Percentiles rank a stretch among this genome's conserved stretches.
Evolutionary conservation across 179 eudicot genomes (phyloP).

Genomic region (Vitellaria paradoxa): DNA sequence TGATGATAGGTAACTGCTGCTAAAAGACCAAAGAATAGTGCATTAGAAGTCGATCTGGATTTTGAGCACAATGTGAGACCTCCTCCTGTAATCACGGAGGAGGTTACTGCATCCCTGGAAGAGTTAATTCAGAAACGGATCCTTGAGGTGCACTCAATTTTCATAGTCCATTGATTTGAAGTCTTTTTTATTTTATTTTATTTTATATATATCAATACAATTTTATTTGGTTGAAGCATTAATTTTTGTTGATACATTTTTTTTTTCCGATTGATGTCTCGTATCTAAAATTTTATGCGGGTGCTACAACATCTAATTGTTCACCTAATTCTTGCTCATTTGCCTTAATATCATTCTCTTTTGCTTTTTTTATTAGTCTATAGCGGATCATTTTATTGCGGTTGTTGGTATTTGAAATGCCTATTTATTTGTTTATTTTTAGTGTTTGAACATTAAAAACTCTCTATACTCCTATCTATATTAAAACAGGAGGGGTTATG

Average conservation of each 20-base stretch:
- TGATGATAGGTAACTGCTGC: conserved; percentile 72
- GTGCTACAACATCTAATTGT: background rate
- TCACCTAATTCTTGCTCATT: background rate
- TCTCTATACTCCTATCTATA: too few relatives aligned
- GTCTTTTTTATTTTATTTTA: background rate
- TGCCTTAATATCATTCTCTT: background rate
- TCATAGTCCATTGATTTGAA: background rate
- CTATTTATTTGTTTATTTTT: too few relatives aligned
- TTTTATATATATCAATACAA: too few relatives aligned
- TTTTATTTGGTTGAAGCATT: background rate
- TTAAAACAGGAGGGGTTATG: too few relatives aligned
- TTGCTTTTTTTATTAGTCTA: too few relatives aligned
- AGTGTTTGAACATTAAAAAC: too few relatives aligned
- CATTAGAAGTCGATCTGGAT: conserved; percentile 90
- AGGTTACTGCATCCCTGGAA: conserved; percentile 80
- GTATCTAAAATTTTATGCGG: background rate
- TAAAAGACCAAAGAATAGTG: conserved; percentile 94
- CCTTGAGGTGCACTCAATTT: conserved; percentile 52
- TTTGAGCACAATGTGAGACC: conserved; percentile 93
- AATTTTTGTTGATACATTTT: too few relatives aligned
- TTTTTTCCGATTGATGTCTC: background rate
- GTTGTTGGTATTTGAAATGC: too few relatives aligned
- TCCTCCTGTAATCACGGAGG: conserved; percentile 91
- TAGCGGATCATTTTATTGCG: too few relatives aligned
- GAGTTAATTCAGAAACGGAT: conserved; percentile 86